Evolutionary conservation across 768 basidiomycete species (phyloP), one percentile per base, ranked within the genome.

Genomic region (Naganishia kalamii): DNA sequence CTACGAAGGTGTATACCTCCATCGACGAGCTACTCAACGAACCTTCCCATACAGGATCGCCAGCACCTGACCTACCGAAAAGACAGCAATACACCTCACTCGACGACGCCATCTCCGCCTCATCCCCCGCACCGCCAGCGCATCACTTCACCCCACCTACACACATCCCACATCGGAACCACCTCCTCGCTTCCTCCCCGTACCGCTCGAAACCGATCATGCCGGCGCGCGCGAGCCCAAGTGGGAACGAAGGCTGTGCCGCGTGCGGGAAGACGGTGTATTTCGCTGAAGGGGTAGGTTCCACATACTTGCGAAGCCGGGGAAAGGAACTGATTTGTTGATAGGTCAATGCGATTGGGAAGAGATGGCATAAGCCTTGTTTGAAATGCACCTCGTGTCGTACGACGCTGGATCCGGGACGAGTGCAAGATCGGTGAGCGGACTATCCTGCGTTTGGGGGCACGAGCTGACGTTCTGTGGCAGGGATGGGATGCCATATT

Each of bases 351-450:
- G 63, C 63, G 3, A 41, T 65, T 13, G 51, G 51, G 5, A 44
- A 33, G 32, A 66, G 61, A 60, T 75, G 74, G 72, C 74, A 75
- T 66, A 69, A 65, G 49, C 69, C 67, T 11, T 74, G 73, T 57
- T 61, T 76, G 50, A 54, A 67, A 30, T 76, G 74, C 57, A 65
- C 62, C 0, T 64, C 63, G 0, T 76, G 77, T 62, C 70, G 68
- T 43, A 66, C 59, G 1, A 76, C 74, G 1, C 48, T 78, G 23
- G 75, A 76, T 30, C 71, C 74, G 1, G 69, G 69, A 19, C 76
- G 70, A 60, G 69, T 75, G 8, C 71, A 74, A 12, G 77, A 78
- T 65, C 68, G 71, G 37, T 70, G 72, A 27, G 73, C 35, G 11
- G 60, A 6, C 23, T 44, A 32, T 21, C 13, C 15, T 32, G 30